Percentiles rank a stretch among this genome's conserved stretches.
phyloP scores from a whole-genome alignment of 805 yeast genomes.

The Brettanomyces custersianus region DNA sequence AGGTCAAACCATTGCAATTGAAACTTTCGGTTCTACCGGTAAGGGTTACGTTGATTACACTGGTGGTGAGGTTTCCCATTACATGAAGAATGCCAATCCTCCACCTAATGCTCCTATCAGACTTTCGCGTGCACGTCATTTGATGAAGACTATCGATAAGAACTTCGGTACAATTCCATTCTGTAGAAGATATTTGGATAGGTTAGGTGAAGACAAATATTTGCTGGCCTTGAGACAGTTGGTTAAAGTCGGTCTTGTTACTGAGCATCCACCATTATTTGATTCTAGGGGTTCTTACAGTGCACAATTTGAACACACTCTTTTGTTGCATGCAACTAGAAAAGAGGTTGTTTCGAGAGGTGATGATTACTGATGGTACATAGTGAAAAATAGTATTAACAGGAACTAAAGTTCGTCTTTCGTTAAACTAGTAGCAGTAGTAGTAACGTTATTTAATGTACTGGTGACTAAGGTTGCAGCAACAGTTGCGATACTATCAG shows the following conservation, averaged over 20 bases:
- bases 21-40: constrained; percentile 97
- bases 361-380: constrained; percentile 67
- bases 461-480: background rate
- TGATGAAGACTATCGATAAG: constrained; percentile 61
- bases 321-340: constrained; percentile 78
- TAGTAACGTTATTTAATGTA: background rate
- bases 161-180: constrained; percentile 93
- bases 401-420: background rate
- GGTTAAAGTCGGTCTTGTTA: constrained; percentile 79
- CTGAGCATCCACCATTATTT: constrained; percentile 88
- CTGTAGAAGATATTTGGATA: constrained; percentile 91
- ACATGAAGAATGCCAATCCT: constrained; percentile 53
- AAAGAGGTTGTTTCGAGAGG: constrained; percentile 95
- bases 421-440: background rate
- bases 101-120: constrained; percentile 44
- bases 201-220: constrained; percentile 87
- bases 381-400: too few relatives aligned
- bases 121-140: constrained; percentile 57
- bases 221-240: constrained; percentile 76
- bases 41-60: constrained; percentile 65
- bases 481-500: background rate
- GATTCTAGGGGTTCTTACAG: constrained; percentile 83
- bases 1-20: constrained; percentile 96
- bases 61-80: constrained; percentile 93
- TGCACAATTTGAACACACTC: constrained; percentile 95